A percentile compares a stretch with the other conserved stretches of the same genome.
Conservation (phyloP, 768 basidiomycete species). For the Hortiboletus flavorubellus region DNA sequence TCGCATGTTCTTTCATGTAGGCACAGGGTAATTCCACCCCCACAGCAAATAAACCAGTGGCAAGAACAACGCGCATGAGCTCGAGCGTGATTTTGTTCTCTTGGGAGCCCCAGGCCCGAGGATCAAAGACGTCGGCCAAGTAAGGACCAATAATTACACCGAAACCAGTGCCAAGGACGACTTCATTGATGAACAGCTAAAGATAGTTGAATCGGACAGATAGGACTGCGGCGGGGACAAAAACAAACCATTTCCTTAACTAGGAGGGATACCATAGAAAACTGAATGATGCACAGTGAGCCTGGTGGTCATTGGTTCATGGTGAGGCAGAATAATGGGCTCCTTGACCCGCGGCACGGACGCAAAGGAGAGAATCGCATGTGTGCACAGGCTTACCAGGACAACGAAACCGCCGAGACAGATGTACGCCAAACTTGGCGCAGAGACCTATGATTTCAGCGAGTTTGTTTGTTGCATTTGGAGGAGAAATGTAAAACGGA, state of each 20-base stretch:
- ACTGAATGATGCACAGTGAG: slow-evolving; percentile 40
- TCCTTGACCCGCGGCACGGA: background rate
- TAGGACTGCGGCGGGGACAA: background rate
- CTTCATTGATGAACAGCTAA: slow-evolving; percentile 88
- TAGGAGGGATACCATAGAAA: slow-evolving; percentile 78
- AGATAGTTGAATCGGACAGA: background rate
- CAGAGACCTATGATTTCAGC: slow-evolving; percentile 43
- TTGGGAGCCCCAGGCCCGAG: slow-evolving; percentile 62
- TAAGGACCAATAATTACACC: slow-evolving; percentile 66
- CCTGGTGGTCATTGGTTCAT: no score
- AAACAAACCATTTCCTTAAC: slow-evolving; percentile 71
- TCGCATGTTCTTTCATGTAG: slow-evolving; percentile 80
- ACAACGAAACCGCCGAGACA: slow-evolving; percentile 58
- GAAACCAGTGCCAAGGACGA: slow-evolving; percentile 81
- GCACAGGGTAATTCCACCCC: slow-evolving; percentile 88
- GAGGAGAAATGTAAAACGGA: slow-evolving; percentile 13
- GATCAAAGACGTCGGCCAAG: slow-evolving; percentile 67
- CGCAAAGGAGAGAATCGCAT: background rate
- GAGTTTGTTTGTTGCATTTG: slow-evolving; percentile 19
- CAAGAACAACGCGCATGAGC: slow-evolving; percentile 84
- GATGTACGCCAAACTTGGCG: slow-evolving; percentile 55
- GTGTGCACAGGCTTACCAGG: slow-evolving; percentile 30
- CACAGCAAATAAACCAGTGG: slow-evolving; percentile 89
- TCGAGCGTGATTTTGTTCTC: slow-evolving; percentile 74
- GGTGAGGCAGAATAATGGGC: background rate